These are phyloP conservation scores for Vitis cinerea DNA, from an alignment of 164 flowering plant species.

Conservation along the genomic window DNA sequence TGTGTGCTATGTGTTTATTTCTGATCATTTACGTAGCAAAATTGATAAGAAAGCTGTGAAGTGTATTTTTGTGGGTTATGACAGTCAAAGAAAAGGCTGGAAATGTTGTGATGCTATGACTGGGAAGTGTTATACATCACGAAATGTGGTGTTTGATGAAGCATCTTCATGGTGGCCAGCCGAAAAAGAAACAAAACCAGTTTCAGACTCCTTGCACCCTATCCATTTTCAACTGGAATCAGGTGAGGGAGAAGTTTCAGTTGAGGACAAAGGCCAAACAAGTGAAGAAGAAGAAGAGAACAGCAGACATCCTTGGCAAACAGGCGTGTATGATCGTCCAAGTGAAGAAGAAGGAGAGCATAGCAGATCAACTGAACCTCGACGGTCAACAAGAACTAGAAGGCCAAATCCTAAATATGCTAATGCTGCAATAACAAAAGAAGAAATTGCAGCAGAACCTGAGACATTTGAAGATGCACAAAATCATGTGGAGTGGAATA, in stretches of 20 bases:
- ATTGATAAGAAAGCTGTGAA: slow-evolving; percentile 23
- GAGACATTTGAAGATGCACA: not conserved
- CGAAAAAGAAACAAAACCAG: not conserved
- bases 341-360: too few species aligned
- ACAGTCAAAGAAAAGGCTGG: slow-evolving; percentile 29
- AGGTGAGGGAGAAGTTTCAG: not conserved
- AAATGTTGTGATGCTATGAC: slow-evolving; percentile 20
- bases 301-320: slow-evolving; percentile 8
- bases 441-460: not conserved
- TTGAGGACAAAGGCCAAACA: not conserved
- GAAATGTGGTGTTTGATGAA: too few species aligned
- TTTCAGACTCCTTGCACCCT: not conserved
- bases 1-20: slow-evolving; percentile 20
- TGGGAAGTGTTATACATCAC: slow-evolving; percentile 9
- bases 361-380: not conserved
- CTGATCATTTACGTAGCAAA: slow-evolving; percentile 13
- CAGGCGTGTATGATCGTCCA: not conserved
- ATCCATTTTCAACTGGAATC: not conserved
- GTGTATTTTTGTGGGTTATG: slow-evolving; percentile 1
- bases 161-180: slow-evolving; percentile 12
- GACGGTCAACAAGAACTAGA: not conserved
- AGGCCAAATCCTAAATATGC: not conserved
- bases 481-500: not conserved
- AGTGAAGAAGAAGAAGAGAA: not conserved
- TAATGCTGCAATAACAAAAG: too few species aligned